A percentile compares a stretch with the other conserved stretches of the same genome.
phyloP scores from a whole-genome alignment of 2,329 filamentous ascomycete genomes.

The Ophiosphaerella korrae region DNA sequence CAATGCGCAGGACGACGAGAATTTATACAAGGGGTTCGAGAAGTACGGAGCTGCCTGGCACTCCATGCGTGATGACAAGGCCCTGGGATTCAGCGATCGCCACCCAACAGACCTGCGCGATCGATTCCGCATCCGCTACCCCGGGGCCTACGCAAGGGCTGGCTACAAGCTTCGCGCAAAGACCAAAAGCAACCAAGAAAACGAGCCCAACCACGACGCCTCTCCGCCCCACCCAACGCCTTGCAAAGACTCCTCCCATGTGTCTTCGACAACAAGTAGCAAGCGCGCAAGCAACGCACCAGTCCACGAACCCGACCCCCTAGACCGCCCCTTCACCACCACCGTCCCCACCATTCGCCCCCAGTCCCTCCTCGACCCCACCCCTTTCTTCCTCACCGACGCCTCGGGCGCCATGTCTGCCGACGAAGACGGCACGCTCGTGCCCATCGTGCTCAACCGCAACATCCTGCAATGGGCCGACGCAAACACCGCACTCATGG shows the following conservation, averaged over 20 bases:
- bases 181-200: not conserved
- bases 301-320: not conserved
- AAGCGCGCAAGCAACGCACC: not conserved
- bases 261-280: not conserved
- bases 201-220: not conserved
- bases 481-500: slow-evolving; percentile 21
- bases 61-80: slow-evolving; percentile 60
- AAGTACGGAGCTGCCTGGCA: slow-evolving; percentile 66
- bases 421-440: slow-evolving; percentile 29
- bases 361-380: not conserved
- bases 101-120: slow-evolving; percentile 64
- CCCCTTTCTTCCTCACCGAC: slow-evolving; percentile 20
- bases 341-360: not conserved
- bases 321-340: not conserved
- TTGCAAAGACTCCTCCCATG: not conserved
- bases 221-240: not conserved
- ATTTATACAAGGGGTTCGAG: slow-evolving; percentile 62
- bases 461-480: slow-evolving; percentile 49
- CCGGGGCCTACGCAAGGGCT: slow-evolving; percentile 60
- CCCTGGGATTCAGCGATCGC: slow-evolving; percentile 57
- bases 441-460: slow-evolving; percentile 43
- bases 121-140: slow-evolving; percentile 64
- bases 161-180: slow-evolving; percentile 47
- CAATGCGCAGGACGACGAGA: slow-evolving; percentile 62
- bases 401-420: slow-evolving; percentile 19